Conservation (phyloP, 805 yeast species). For the Tetrapisispora phaffii region DNA sequence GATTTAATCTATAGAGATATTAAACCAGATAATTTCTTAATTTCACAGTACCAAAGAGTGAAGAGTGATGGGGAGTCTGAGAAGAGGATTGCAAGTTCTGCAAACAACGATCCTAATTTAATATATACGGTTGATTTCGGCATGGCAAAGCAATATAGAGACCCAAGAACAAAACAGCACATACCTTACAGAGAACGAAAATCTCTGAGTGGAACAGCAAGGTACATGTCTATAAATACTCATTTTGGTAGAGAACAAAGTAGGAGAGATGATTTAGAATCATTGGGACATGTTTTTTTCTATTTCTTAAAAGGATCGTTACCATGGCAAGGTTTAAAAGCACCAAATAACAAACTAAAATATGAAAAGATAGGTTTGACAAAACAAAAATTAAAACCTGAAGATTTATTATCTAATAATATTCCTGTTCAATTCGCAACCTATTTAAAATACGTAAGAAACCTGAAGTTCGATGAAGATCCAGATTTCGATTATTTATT, state of each 20-base stretch:
- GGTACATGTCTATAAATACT: conserved; percentile 84
- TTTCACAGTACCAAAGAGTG: conserved; percentile 30
- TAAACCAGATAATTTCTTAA: conserved; percentile 73
- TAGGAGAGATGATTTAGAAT: conserved; percentile 74
- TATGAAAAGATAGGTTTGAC: conserved; percentile 79
- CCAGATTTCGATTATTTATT: conserved; percentile 68
- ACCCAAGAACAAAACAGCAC: conserved; percentile 69
- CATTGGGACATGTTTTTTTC: conserved; percentile 72
- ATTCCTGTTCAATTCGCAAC: conserved; percentile 68
- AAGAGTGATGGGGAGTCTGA: conserved; percentile 10
- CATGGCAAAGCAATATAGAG: conserved; percentile 79
- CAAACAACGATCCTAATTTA: conserved; percentile 50
- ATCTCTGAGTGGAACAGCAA: conserved; percentile 74
- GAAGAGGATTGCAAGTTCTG: conserved; percentile 40
- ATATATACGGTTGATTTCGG: conserved; percentile 76
- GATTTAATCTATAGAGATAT: conserved; percentile 73
- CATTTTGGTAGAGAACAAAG: conserved; percentile 78
- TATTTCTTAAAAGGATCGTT: conserved; percentile 69
- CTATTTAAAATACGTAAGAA: conserved; percentile 58
- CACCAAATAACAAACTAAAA: conserved; percentile 74
- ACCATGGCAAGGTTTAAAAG: conserved; percentile 88
- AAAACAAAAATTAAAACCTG: conserved; percentile 59
- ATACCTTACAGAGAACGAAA: conserved; percentile 76
- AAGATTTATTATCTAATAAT: conserved; percentile 36
- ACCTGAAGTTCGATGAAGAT: conserved; percentile 64